Conservation (phyloP, 306 rosid genomes). For the Gleditsia sinensis region DNA sequence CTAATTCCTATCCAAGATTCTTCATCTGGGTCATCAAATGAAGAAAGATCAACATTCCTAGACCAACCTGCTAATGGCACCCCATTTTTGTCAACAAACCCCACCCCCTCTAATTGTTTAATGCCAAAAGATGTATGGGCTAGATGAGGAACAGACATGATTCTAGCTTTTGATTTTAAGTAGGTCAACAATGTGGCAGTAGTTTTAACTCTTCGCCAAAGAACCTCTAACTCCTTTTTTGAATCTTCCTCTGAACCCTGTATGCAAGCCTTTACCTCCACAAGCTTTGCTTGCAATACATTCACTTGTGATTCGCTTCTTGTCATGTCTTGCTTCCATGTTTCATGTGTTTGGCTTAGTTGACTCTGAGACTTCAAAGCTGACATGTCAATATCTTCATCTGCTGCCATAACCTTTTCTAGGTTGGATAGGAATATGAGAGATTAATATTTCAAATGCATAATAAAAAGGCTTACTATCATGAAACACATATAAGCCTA, state of each 20-base stretch:
- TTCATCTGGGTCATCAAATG: constrained; percentile 58
- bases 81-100: constrained; percentile 75
- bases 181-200: constrained; percentile 66
- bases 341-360: constrained; percentile 56
- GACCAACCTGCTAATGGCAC: constrained; percentile 72
- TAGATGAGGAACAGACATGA: constrained; percentile 77
- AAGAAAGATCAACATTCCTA: constrained; percentile 68
- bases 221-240: constrained; percentile 67
- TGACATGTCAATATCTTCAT: constrained; percentile 58
- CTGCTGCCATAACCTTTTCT: constrained; percentile 64
- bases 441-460: not conserved
- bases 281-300: constrained; percentile 62
- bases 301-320: constrained; percentile 63
- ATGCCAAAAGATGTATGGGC: constrained; percentile 80
- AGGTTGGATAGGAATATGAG: constrained; percentile 28
- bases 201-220: constrained; percentile 83
- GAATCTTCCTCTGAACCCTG: constrained; percentile 70
- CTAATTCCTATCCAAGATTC: constrained; percentile 57
- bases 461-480: not conserved
- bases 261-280: constrained; percentile 64
- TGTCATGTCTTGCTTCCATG: constrained; percentile 75
- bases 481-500: not conserved
- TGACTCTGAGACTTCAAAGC: constrained; percentile 59
- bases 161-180: constrained; percentile 82
- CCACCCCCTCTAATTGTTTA: constrained; percentile 69